Percentiles rank a stretch among this genome's conserved stretches.
Evolutionary conservation across 2,329 filamentous ascomycete genomes (phyloP).

Genomic region (Fusarium burgessii): DNA sequence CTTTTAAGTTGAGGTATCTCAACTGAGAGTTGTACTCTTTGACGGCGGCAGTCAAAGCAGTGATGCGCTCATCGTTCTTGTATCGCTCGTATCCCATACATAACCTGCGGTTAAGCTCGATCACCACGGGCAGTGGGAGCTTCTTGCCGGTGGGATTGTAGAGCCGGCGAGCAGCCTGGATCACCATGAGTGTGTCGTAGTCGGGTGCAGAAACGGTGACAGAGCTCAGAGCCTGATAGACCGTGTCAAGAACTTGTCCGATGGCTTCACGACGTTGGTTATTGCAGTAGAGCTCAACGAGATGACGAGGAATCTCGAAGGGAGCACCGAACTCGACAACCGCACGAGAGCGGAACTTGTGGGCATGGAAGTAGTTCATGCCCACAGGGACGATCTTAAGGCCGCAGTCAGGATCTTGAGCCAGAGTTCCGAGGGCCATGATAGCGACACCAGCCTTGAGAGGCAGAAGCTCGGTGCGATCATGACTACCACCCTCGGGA

Average conservation of each 20-base stretch:
- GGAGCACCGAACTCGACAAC: slow-evolving; percentile 95
- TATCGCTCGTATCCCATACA: slow-evolving; percentile 92
- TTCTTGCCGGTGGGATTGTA: slow-evolving; percentile 97
- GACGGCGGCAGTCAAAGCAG: slow-evolving; percentile 79
- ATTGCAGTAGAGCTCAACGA: slow-evolving; percentile 86
- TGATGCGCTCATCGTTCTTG: slow-evolving; percentile 89
- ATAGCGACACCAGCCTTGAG: slow-evolving; percentile 97
- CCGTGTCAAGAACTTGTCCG: slow-evolving; percentile 83
- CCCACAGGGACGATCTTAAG: slow-evolving; percentile 96
- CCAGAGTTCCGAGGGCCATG: slow-evolving; percentile 93
- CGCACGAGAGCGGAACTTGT: slow-evolving; percentile 96
- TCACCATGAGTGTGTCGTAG: slow-evolving; percentile 96
- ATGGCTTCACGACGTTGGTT: slow-evolving; percentile 90
- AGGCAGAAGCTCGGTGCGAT: slow-evolving; percentile 89
- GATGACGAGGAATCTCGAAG: slow-evolving; percentile 83
- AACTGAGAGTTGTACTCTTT: slow-evolving; percentile 89
- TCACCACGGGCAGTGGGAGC: slow-evolving; percentile 88
- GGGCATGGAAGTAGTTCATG: slow-evolving; percentile 99
- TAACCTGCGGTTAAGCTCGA: slow-evolving; percentile 92
- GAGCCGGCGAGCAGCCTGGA: slow-evolving; percentile 90
- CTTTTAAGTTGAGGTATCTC: slow-evolving; percentile 85
- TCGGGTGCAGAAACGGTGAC: slow-evolving; percentile 94
- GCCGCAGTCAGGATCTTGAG: slow-evolving; percentile 85
- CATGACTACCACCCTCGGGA: slow-evolving; percentile 95
- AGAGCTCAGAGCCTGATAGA: slow-evolving; percentile 85